Evolutionary conservation across 164 flowering plant genomes (phyloP), one percentile per base, ranked within the genome.

Genomic region (Chimonanthus salicifolius): DNA sequence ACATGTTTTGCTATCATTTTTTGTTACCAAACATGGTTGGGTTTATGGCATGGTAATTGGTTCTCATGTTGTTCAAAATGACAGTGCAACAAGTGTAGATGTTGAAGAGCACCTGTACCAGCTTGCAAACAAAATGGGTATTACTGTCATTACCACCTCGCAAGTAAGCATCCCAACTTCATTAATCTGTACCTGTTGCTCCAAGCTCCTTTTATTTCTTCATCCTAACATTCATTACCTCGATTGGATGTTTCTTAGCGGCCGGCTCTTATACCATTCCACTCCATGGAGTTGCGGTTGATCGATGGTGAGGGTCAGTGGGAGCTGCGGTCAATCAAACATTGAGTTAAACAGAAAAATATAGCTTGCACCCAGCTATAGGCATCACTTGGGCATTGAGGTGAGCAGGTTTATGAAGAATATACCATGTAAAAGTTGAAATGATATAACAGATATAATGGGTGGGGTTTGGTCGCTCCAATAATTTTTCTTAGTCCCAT

Each of bases 251-350:
- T 13, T 72, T 79, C 49, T 9, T 94, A 95, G 99, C 87, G 99
- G 64, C 98, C 99, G 76, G 99, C 99, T 75, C 84, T 96, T 60
- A 93, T 94, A 73, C 98, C 95, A 68, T 96, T 88, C 82, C 99
- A 96, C 74, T 82, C 92, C 0, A 2, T 79, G 84, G 99, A 96
- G 78, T 74, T 96, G 76, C 89, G 93, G 72, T 77, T 96, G 73
- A 87, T 96, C 74, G 99, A 96, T 80, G 99, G 99, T 3, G 98
- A 96, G 82, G 98, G 99, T 46, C 87, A 82, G 74, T 96, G 99
- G 99, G 97, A 96, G 82, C 90, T 94, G 62, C 92, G 90, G 13
- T 71, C 79, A 49, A 91, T 94, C 58, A 80, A 79, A 68, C 88
- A 86, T 67, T 85, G 85, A 88, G 62, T 65, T 66, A 44, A 64